phyloP scores from a whole-genome alignment of 495 filamentous ascomycete genomes.

The Talaromyces borbonicus region DNA sequence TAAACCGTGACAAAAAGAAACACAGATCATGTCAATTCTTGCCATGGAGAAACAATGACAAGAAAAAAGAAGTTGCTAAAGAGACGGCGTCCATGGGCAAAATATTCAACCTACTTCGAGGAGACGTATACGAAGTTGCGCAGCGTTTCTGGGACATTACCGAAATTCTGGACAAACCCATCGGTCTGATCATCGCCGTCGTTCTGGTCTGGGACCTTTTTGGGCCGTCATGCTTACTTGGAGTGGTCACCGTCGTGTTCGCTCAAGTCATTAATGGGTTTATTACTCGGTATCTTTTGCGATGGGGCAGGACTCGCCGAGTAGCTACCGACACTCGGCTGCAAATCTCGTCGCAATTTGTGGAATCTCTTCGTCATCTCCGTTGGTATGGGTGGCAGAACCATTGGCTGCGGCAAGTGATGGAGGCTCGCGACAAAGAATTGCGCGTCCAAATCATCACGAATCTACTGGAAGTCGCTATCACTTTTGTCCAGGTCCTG shows the following conservation, averaged over 20 bases:
- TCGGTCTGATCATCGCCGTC: conserved; percentile 58
- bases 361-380: conserved; percentile 75
- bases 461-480: conserved; percentile 47
- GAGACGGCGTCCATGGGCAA: conserved; percentile 70
- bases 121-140: conserved; percentile 73
- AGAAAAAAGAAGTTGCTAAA: conserved; percentile 22
- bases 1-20: conserved; percentile 9
- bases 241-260: conserved; percentile 51
- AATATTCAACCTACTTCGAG: conserved; percentile 70
- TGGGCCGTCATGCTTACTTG: conserved; percentile 68
- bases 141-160: conserved; percentile 77
- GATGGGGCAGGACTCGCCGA: conserved; percentile 54
- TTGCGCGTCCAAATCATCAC: conserved; percentile 55
- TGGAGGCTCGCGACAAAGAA: conserved; percentile 59
- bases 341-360: conserved; percentile 67
- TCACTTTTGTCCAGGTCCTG: conserved; percentile 52
- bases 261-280: conserved; percentile 55
- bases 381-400: conserved; percentile 84
- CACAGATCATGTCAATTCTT: conserved; percentile 13
- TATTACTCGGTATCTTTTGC: conserved; percentile 49
- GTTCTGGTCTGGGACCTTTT: conserved; percentile 64
- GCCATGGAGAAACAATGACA: conserved; percentile 8
- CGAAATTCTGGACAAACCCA: conserved; percentile 53
- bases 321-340: conserved; percentile 60
- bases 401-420: conserved; percentile 63